Percentiles rank a stretch among this genome's conserved stretches.
Conservation (phyloP, 257 asterid species). For the Lantana camara region DNA sequence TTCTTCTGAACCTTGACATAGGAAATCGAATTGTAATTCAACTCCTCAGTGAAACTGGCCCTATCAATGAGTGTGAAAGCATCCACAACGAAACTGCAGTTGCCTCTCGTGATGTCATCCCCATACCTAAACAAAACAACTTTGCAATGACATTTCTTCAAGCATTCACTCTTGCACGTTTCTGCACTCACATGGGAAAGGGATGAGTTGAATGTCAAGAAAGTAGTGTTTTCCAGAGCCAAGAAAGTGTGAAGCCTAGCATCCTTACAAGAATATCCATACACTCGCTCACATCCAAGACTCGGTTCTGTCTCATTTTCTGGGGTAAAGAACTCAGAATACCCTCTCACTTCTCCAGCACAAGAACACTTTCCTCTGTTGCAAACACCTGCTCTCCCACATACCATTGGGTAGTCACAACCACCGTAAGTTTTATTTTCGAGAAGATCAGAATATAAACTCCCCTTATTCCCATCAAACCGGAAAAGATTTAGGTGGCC, state of each 20-base stretch:
- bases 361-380: not conserved
- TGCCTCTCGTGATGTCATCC: not conserved
- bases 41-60: not conserved
- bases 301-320: no score
- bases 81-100: not conserved
- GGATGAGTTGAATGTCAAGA: not conserved
- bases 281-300: no score
- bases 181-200: not conserved
- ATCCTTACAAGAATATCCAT: no score
- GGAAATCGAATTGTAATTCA: not conserved
- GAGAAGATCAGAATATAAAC: no score
- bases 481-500: no score
- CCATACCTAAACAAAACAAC: not conserved
- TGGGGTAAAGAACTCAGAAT: not conserved
- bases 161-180: not conserved
- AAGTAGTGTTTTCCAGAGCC: not conserved
- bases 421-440: no score
- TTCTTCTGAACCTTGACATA: not conserved
- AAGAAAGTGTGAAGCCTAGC: not conserved
- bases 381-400: no score
- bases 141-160: constrained; percentile 15
- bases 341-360: not conserved
- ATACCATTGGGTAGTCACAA: no score
- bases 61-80: not conserved
- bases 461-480: no score